Conservation (phyloP, 2,329 filamentous ascomycete species). For the Fusarium abutilonis region DNA sequence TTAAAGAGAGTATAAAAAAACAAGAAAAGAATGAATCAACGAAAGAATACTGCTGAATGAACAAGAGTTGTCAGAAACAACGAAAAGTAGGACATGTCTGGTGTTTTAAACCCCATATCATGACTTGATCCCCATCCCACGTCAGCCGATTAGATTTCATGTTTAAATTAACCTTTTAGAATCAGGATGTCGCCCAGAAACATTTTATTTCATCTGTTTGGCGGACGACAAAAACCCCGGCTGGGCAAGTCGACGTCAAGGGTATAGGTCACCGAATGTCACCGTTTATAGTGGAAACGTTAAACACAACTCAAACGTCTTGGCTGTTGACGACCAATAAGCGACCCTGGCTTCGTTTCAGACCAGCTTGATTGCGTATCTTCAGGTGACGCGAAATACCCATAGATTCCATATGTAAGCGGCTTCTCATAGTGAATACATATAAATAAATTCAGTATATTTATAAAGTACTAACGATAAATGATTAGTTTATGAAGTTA, state of each 20-base stretch:
- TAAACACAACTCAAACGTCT: slow-evolving; percentile 17
- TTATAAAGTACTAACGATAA: too few relatives aligned
- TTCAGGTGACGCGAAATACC: neutral
- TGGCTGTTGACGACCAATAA: slow-evolving; percentile 6
- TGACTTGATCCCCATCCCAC: neutral
- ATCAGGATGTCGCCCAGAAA: slow-evolving; percentile 8
- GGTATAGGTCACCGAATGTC: neutral
- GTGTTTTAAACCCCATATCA: slow-evolving; percentile 16
- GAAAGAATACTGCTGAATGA: slow-evolving; percentile 18
- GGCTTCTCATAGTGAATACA: too few relatives aligned
- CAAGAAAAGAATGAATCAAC: slow-evolving; percentile 11
- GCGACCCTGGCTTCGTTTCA: slow-evolving; percentile 29
- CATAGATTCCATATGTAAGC: too few relatives aligned
- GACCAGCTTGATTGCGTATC: neutral
- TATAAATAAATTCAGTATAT: too few relatives aligned
- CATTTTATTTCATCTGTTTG: slow-evolving; percentile 21
- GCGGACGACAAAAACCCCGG: slow-evolving; percentile 37
- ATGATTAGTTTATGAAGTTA: too few relatives aligned
- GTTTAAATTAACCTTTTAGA: slow-evolving; percentile 25
- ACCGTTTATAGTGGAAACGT: slow-evolving; percentile 23
- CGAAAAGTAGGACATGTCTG: neutral
- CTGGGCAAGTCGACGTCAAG: slow-evolving; percentile 32
- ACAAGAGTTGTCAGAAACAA: slow-evolving; percentile 1
- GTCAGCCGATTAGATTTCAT: neutral
- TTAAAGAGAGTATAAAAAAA: slow-evolving; percentile 22